phyloP scores from a whole-genome alignment of 2,329 filamentous ascomycete species.

The Xylariaceae sp. region DNA sequence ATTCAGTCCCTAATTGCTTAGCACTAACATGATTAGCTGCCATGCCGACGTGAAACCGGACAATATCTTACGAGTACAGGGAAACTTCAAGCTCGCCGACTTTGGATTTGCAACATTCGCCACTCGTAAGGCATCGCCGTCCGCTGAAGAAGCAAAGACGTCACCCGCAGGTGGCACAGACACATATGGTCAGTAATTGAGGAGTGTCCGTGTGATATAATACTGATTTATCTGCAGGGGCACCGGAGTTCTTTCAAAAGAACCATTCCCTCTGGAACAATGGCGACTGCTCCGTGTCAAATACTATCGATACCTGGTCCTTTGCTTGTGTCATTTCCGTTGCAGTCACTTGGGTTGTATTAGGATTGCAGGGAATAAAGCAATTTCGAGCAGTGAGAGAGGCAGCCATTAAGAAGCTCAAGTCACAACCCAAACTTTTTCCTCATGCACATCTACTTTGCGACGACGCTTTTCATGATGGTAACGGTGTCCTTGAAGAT shows the following conservation, averaged over 20 bases:
- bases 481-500: slow-evolving; percentile 17
- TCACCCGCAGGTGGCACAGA: slow-evolving; percentile 6
- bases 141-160: background rate
- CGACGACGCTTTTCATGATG: slow-evolving; percentile 27
- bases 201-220: too few species aligned
- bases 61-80: slow-evolving; percentile 31
- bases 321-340: slow-evolving; percentile 28
- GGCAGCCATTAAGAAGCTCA: slow-evolving; percentile 3
- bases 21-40: slow-evolving; percentile 16
- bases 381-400: slow-evolving; percentile 1
- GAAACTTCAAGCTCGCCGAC: slow-evolving; percentile 32
- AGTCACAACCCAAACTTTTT: background rate
- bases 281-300: background rate
- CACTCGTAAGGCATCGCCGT: background rate
- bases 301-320: slow-evolving; percentile 29
- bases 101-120: slow-evolving; percentile 31
- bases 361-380: slow-evolving; percentile 24
- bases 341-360: slow-evolving; percentile 25
- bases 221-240: slow-evolving; percentile 7
- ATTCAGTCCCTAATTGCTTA: background rate
- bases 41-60: slow-evolving; percentile 31
- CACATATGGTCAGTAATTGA: slow-evolving; percentile 2
- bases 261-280: background rate
- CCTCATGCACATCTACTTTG: background rate
- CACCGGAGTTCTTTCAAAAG: slow-evolving; percentile 8